A percentile compares a stretch with the other conserved stretches of the same genome.
Conservation (phyloP, 2,329 filamentous ascomycete genomes). For the Diplodia sapinea region DNA sequence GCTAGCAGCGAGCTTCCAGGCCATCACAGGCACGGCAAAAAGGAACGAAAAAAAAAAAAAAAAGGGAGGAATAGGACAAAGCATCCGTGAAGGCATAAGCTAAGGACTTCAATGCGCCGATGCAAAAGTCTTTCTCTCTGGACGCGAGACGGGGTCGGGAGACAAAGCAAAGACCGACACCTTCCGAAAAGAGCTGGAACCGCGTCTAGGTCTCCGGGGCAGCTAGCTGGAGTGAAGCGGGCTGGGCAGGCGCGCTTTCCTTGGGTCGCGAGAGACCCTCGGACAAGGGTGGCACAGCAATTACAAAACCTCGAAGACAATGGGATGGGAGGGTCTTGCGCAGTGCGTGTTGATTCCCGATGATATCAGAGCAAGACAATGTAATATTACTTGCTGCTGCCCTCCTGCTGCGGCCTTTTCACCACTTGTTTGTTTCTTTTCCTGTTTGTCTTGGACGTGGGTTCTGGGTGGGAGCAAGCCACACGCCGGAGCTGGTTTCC, state of each 20-base stretch:
- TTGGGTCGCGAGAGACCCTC: constrained; percentile 6
- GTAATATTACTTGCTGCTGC: constrained; percentile 20
- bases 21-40: background rate
- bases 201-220: constrained; percentile 4
- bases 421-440: constrained; percentile 7
- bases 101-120: constrained; percentile 4
- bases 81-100: background rate
- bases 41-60: background rate
- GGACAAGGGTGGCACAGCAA: constrained; percentile 28
- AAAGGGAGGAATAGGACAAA: background rate
- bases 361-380: constrained; percentile 25
- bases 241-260: constrained; percentile 8
- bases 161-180: constrained; percentile 23
- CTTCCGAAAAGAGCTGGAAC: constrained; percentile 24
- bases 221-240: constrained; percentile 4
- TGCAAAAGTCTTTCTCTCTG: constrained; percentile 5
- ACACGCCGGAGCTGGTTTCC: constrained; percentile 11
- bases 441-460: constrained; percentile 13
- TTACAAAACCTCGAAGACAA: constrained; percentile 30
- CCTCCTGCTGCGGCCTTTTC: background rate
- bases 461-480: constrained; percentile 9
- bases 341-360: background rate
- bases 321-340: background rate
- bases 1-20: constrained; percentile 14
- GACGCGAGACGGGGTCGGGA: background rate